Evolutionary conservation across 495 filamentous ascomycete genomes (phyloP), one percentile per base, ranked within the genome.

Genomic region (Xanthoparmelia taractica): DNA sequence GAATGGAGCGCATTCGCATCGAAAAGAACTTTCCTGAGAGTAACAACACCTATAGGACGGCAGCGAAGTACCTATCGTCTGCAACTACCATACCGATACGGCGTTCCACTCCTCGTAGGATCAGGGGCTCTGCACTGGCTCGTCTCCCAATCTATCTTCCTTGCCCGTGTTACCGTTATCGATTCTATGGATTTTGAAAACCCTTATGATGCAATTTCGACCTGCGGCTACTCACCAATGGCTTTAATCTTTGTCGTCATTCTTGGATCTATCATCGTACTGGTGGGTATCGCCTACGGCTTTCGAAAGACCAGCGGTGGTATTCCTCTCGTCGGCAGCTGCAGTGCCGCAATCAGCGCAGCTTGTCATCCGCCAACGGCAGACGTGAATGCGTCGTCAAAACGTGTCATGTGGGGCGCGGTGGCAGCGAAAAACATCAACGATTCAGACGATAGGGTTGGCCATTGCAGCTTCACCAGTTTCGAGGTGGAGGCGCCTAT

Each of bases 41-140:
- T 84, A 4, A 80, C 79, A 0, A 63, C 67, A 15, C 78, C 80
- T 0, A 60, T 65, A 41, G 73, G 75, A 0, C 55, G 60, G 1
- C 77, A 82, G 61, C 69, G 73, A 23, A 68, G 69, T 4, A 79
- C 75, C 20, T 79, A 80, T 65, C 75, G 73, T 56, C 73, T 82
- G 0, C 72, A 75, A 27, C 69, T 84, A 1, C 79, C 80, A 0
- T 80, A 77, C 56, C 69, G 64, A 12, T 81, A 77, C 65, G 71
- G 65, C 11, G 34, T 80, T 13, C 76, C 78, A 2, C 67, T 82
- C 0, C 45, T 76, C 1, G 52, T 67, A 11, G 31, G 72, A 10
- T 72, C 68, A 2, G 69, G 63, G 0, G 1, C 74, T 1, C 57
- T 79, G 1, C 79, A 82, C 64, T 80, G 72, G 73, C 70, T 77